Conservation (phyloP, 495 filamentous ascomycete species). For the Lepraria neglecta region DNA sequence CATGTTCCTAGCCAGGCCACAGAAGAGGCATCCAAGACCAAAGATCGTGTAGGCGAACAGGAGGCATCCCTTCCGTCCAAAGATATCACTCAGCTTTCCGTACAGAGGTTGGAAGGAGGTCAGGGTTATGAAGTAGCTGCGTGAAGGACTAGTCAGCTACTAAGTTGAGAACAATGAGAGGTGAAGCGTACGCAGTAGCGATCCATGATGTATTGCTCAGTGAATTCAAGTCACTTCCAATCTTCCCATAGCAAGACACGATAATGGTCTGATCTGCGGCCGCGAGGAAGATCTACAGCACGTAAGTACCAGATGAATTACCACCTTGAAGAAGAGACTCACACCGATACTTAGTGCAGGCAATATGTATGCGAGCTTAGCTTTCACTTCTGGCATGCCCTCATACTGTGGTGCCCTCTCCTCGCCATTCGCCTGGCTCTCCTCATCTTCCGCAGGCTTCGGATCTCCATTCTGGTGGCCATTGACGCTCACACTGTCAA, state of each 20-base stretch:
- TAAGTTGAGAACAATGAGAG: neutral
- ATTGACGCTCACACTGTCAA: neutral
- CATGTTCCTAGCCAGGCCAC: constrained; percentile 28
- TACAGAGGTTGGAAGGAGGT: constrained; percentile 28
- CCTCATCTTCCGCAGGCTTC: constrained; percentile 18
- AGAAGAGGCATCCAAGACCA: constrained; percentile 27
- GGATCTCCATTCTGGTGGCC: neutral
- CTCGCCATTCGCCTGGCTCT: constrained; percentile 11
- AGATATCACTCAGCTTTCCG: constrained; percentile 28
- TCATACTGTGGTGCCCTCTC: constrained; percentile 23
- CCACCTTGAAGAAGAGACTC: constrained; percentile 21
- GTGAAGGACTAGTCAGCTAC: neutral
- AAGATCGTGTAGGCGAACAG: constrained; percentile 27
- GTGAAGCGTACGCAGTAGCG: constrained; percentile 52
- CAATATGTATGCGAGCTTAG: constrained; percentile 42
- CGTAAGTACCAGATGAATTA: neutral
- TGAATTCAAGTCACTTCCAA: constrained; percentile 73
- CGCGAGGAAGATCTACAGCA: constrained; percentile 56
- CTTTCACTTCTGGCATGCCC: constrained; percentile 32
- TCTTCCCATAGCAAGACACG: constrained; percentile 69
- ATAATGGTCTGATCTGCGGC: constrained; percentile 80
- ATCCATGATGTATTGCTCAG: constrained; percentile 81
- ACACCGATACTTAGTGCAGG: constrained; percentile 50
- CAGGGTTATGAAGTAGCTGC: constrained; percentile 24
- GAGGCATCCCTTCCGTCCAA: constrained; percentile 24